phyloP scores from a whole-genome alignment of 2,329 filamentous ascomycete genomes.

The Shiraia sp. region DNA sequence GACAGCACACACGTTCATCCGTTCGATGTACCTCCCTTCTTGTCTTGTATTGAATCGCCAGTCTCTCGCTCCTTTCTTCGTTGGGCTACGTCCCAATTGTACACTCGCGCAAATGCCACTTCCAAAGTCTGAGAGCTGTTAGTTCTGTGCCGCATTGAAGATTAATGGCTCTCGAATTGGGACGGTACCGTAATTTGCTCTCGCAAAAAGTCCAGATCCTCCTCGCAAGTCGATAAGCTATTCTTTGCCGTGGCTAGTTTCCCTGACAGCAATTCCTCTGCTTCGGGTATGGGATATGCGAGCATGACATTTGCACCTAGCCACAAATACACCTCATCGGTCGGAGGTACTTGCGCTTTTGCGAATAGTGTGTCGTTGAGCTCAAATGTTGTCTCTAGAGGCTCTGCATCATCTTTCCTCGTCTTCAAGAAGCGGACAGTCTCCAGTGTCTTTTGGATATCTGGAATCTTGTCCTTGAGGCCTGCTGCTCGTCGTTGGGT shows the following conservation, averaged over 20 bases:
- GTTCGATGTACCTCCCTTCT: slow-evolving; percentile 31
- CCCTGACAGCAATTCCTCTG: slow-evolving; percentile 73
- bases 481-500: slow-evolving; percentile 80
- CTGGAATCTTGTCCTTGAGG: slow-evolving; percentile 91
- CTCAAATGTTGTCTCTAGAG: slow-evolving; percentile 91
- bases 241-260: slow-evolving; percentile 80
- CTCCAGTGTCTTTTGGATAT: slow-evolving; percentile 94
- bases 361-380: slow-evolving; percentile 95
- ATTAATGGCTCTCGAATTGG: no score
- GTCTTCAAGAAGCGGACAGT: slow-evolving; percentile 84
- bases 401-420: slow-evolving; percentile 69
- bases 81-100: slow-evolving; percentile 98
- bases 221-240: slow-evolving; percentile 85
- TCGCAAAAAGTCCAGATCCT: slow-evolving; percentile 91
- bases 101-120: slow-evolving; percentile 94
- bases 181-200: slow-evolving; percentile 88
- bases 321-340: slow-evolving; percentile 95
- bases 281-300: slow-evolving; percentile 88
- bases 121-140: slow-evolving; percentile 76
- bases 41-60: slow-evolving; percentile 51
- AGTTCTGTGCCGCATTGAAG: slow-evolving; percentile 6
- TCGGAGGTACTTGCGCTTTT: slow-evolving; percentile 78
- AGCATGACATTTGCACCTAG: slow-evolving; percentile 99
- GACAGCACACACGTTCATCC: slow-evolving; percentile 12
- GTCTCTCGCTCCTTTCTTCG: slow-evolving; percentile 84